Base-by-base conservation (phyloP, 805 yeast species). In the Myxozyma neglecta region DNA sequence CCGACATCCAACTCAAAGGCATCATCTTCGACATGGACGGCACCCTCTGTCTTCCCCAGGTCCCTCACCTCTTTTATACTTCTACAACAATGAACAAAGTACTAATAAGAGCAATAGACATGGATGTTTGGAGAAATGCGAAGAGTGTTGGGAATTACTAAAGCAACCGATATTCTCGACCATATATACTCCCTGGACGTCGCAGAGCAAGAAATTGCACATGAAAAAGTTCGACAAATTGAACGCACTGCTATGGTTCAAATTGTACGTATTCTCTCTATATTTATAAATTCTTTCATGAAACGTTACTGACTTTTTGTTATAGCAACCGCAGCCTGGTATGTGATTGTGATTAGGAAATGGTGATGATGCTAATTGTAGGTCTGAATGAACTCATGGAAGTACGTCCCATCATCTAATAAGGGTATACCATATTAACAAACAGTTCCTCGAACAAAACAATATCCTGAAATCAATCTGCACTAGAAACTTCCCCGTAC, bases 21-120 rank as follows among this genome's bases (percentile, higher is more conserved):
- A 70, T 88, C 6, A 77, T 88, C 0, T 88, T 88, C 70, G 93
- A 88, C 69, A 87, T 88, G 93, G 93, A 88, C 70, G 92, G 92
- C 5, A 88, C 93, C 0, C 70, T 88, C 57, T 84, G 88, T 65
- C 74, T 81, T 13, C 90, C 90, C 0, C 90, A 86, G 70, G 66
- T 61, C 44, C 32, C 49, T 20, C 13, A 8, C 14, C 35, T 10
- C 39, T n/a, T n/a, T 10, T 18, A 24, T 16, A 29, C 24, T 13
- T 18, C 36, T 40, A 5, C 24, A 3, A 16, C 11, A 10, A 32
- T n/a, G 4, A 2, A 13, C n/a, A 29, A 32, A 14, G n/a, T n/a
- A 39, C 13, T 39, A 42, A 7, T 11, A 13, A 10, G 16, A 34
- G 35, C 36, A 20, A 24, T 24, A 49, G 51, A 46, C 55, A 14